Percentiles rank a stretch among this genome's conserved stretches.
These are phyloP conservation scores for Penicillium aurantiogriseum DNA, from an alignment of 2,329 filamentous ascomycete genomes.

Conservation along the genomic window DNA sequence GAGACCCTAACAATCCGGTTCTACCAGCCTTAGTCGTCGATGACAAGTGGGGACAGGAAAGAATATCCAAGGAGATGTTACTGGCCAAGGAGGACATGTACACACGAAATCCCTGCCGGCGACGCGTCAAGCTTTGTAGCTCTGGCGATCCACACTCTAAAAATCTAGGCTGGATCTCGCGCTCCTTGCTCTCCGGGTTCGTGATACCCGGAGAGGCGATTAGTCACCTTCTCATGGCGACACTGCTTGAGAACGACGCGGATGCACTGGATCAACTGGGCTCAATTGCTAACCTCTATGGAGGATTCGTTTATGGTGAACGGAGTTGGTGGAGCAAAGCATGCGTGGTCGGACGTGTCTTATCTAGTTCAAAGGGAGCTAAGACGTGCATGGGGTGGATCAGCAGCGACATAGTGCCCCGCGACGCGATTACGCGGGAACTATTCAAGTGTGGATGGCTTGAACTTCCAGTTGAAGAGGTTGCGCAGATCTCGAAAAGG, in stretches of 20 bases:
- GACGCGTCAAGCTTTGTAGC: constrained; percentile 30
- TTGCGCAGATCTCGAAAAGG: constrained; percentile 27
- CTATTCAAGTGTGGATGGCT: constrained; percentile 50
- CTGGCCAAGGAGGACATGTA: constrained; percentile 32
- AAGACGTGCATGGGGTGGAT: constrained; percentile 59
- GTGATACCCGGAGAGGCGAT: constrained; percentile 55
- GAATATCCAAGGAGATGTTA: constrained; percentile 6
- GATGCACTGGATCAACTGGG: constrained; percentile 50
- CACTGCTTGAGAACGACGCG: constrained; percentile 55
- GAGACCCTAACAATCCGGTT: constrained; percentile 15
- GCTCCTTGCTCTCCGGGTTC: constrained; percentile 55
- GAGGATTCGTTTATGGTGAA: constrained; percentile 53
- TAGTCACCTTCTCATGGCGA: constrained; percentile 56
- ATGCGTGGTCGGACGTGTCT: constrained; percentile 54
- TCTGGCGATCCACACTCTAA: constrained; percentile 23
- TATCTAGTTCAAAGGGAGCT: constrained; percentile 47
- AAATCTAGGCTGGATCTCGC: constrained; percentile 55
- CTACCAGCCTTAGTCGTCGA: constrained; percentile 13
- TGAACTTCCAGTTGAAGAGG: constrained; percentile 43
- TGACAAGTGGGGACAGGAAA: constrained; percentile 8
- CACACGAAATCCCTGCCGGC: constrained; percentile 28
- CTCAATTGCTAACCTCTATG: constrained; percentile 52
- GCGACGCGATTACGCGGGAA: constrained; percentile 28
- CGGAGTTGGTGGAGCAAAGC: constrained; percentile 59
- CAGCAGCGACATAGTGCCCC: constrained; percentile 42